Evolutionary conservation across 371 early-diverging fungal genomes (phyloP).

Genomic region (Lichtheimia hyalospora): DNA sequence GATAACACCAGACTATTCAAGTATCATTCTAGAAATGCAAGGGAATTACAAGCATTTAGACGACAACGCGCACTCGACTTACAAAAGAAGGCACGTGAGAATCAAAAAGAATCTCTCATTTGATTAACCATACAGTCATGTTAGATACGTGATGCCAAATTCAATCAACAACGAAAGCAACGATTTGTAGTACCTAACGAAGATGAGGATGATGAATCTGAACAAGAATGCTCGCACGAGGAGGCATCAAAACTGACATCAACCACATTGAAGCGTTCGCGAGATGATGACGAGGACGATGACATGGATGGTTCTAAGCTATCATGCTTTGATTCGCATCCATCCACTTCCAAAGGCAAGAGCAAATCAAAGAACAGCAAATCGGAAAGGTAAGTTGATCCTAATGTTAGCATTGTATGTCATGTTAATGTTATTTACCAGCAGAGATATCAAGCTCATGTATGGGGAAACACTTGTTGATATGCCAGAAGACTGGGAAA

Average conservation of each 20-base stretch:
- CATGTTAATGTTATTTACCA: neutral
- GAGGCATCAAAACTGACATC: too few relatives aligned
- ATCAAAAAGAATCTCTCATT: neutral
- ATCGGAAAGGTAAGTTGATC: neutral
- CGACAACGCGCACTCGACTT: neutral
- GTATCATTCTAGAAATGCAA: neutral
- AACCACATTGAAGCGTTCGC: neutral
- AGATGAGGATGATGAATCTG: neutral
- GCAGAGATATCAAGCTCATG: constrained; percentile 46
- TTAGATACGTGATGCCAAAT: neutral
- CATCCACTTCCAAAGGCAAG: neutral
- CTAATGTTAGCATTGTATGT: neutral
- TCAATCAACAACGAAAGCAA: neutral
- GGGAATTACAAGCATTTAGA: neutral
- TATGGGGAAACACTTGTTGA: constrained; percentile 57
- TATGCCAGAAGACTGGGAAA: constrained; percentile 51
- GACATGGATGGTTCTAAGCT: neutral
- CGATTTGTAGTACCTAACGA: too few relatives aligned
- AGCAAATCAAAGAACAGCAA: neutral
- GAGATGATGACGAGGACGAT: neutral
- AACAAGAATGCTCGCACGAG: neutral
- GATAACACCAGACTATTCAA: neutral
- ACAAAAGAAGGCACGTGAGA: neutral
- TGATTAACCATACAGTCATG: neutral
- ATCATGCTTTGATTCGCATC: neutral